Percentiles rank a stretch among this genome's conserved stretches.
These are phyloP conservation scores for Micractinium sp. DNA, from an alignment of 139 green algal species.

Conservation along the genomic window DNA sequence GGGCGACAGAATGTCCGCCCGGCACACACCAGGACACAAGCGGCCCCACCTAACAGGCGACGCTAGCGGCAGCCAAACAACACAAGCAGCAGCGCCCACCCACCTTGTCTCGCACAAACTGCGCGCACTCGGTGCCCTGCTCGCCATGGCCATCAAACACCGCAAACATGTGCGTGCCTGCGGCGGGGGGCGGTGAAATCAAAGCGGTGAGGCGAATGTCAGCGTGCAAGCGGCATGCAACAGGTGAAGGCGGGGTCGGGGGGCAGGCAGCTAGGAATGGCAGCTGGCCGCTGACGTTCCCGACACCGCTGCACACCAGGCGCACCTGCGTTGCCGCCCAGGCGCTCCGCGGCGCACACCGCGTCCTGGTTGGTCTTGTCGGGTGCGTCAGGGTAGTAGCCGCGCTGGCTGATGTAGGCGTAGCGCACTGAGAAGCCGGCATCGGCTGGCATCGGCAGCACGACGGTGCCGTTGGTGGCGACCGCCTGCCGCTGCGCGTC, in stretches of 20 bases:
- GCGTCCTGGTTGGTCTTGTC: conserved; percentile 94
- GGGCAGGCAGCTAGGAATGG: background rate
- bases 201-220: background rate
- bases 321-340: conserved; percentile 62
- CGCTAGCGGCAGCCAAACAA: background rate
- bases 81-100: background rate
- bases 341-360: conserved; percentile 68
- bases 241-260: background rate
- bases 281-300: background rate
- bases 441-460: background rate
- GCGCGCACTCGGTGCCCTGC: conserved; percentile 70
- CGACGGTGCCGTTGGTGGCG: background rate
- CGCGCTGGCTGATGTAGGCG: conserved; percentile 83
- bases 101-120: conserved; percentile 85
- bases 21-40: background rate
- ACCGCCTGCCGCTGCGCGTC: conserved; percentile 18
- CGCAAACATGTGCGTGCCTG: conserved; percentile 57
- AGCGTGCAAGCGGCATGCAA: background rate
- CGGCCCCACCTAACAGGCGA: background rate
- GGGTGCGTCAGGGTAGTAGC: conserved; percentile 89
- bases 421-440: conserved; percentile 51
- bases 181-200: background rate
- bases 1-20: background rate
- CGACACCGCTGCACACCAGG: background rate
- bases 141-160: conserved; percentile 94